Evolutionary conservation across 192 early-diverging fungal species (phyloP), one percentile per base, ranked within the genome.

Genomic region (Chytriomyces sp.): DNA sequence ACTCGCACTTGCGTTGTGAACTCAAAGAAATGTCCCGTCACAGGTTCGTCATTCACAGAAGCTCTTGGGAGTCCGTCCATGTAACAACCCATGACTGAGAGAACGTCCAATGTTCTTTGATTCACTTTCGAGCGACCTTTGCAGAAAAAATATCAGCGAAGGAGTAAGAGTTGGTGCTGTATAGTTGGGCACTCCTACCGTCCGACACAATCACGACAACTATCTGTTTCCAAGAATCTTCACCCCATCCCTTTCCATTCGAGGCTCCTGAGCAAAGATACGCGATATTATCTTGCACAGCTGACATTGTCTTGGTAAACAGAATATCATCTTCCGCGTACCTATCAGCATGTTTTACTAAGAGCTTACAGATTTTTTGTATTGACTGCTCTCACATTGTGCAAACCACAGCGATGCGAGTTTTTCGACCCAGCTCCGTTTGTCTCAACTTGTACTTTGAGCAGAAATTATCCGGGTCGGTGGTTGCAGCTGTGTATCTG

Each of bases 101-200:
- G 82, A 26, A 90, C 83, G 60, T 91, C 88, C 67, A 95, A 87
- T 8, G 92, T 91, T 64, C 91, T 89, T 49, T 88, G 87, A 75
- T 94, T 87, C 75, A 93, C 88, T 81, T 94, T 94, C 50, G 82
- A 84, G 64, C 95, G 91, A 64, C 95, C 95, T 67, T 11, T 1
- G 11, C 10, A 1, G 26, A 64, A 20, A 57, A 57, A 57, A 3
- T 57, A 3, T 13, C 13, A 20, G 13, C 16, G 11, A 18, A 1
- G 53, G 20, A 57, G 13, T 57, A 18, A 20, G 20, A 57, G 53
- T 18, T 18, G 20, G 1, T 2, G 20, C 0, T 18, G 53, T 59
- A n/a, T 1, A 16, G 50, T 50, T 57, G 49, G 46, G 49, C 43
- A 24, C 24, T n/a, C 43, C 90, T 83, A 65, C 93, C 93, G 73